phyloP scores from a whole-genome alignment of 352 stramenopile species.

The Globisporangium acanthophoron region DNA sequence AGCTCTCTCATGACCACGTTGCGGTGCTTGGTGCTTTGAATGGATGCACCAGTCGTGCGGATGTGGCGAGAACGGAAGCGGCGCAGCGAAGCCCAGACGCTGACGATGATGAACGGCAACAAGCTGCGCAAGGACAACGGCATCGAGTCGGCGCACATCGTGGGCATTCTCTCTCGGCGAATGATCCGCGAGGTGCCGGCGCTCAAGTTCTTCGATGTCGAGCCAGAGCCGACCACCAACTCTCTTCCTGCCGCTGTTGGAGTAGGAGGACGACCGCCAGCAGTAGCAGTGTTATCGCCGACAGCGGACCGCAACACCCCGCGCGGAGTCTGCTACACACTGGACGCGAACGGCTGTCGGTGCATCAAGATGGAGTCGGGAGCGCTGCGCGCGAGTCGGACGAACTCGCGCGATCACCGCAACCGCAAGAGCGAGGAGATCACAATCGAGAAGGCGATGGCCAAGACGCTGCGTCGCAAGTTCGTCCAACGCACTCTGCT shows the following conservation, averaged over 20 bases:
- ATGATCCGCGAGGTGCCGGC: slow-evolving; percentile 69
- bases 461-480: slow-evolving; percentile 52
- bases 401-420: neutral
- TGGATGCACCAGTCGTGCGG: slow-evolving; percentile 33
- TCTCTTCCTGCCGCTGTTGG: neutral
- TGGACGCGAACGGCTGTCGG: slow-evolving; percentile 52
- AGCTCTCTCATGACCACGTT: neutral
- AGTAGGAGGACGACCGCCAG: neutral
- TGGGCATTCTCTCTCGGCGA: slow-evolving; percentile 68
- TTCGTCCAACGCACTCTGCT: slow-evolving; percentile 16
- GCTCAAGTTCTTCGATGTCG: slow-evolving; percentile 76
- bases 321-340: slow-evolving; percentile 68
- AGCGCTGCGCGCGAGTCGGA: slow-evolving; percentile 7
- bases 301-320: slow-evolving; percentile 16
- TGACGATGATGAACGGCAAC: slow-evolving; percentile 46
- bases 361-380: slow-evolving; percentile 69
- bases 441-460: slow-evolving; percentile 52
- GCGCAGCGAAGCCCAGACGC: slow-evolving; percentile 33
- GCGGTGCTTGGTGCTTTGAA: neutral
- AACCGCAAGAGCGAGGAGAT: slow-evolving; percentile 29
- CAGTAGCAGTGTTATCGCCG: neutral
- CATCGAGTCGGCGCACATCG: slow-evolving; percentile 59
- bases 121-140: slow-evolving; percentile 52
- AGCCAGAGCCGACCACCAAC: slow-evolving; percentile 9
- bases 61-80: slow-evolving; percentile 57